Evolutionary conservation across 2,329 filamentous ascomycete species (phyloP).

Genomic region (Pseudocercospora crystallina): DNA sequence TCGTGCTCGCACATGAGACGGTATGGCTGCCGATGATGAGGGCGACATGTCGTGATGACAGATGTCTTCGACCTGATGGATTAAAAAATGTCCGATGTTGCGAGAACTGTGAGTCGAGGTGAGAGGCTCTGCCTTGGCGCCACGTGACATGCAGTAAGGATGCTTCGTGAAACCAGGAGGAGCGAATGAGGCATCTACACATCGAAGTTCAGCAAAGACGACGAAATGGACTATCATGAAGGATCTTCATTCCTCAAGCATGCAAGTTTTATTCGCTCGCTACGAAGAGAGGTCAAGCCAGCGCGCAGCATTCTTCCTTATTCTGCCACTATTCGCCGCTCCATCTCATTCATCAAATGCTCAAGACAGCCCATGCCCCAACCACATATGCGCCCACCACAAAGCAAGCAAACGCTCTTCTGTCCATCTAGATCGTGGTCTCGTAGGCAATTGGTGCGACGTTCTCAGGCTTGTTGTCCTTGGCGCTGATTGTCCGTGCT

Average conservation of each 20-base stretch:
- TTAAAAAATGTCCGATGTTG: constrained; percentile 9
- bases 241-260: constrained; percentile 17
- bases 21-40: constrained; percentile 21
- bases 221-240: constrained; percentile 1
- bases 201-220: not conserved
- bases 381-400: constrained; percentile 23
- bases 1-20: constrained; percentile 21
- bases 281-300: constrained; percentile 23
- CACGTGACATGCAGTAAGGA: constrained; percentile 3
- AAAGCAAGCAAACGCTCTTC: constrained; percentile 22
- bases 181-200: not conserved
- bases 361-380: constrained; percentile 14
- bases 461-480: constrained; percentile 86
- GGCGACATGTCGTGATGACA: constrained; percentile 24
- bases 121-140: not conserved
- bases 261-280: constrained; percentile 27
- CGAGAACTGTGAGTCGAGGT: constrained; percentile 5
- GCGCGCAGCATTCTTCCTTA: constrained; percentile 11
- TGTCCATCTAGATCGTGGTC: constrained; percentile 80
- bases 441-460: constrained; percentile 92
- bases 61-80: constrained; percentile 9
- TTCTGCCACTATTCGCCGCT: constrained; percentile 14
- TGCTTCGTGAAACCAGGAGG: constrained; percentile 1
- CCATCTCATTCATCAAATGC: constrained; percentile 12
- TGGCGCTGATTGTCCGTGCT: constrained; percentile 73